Base-by-base conservation (phyloP, 2,329 filamentous ascomycete genomes). In the Curvularia sp. region DNA sequence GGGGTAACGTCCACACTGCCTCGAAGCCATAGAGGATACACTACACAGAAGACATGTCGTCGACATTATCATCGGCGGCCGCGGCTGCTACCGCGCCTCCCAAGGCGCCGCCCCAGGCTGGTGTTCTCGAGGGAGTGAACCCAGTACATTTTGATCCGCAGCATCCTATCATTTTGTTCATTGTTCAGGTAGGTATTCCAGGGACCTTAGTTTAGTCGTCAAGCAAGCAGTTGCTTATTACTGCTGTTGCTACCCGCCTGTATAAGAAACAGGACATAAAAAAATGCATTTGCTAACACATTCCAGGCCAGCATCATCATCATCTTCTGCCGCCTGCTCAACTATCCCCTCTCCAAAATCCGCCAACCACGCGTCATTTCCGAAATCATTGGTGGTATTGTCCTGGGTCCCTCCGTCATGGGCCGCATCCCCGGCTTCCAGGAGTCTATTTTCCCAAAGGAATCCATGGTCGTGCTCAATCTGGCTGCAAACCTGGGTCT, bases 331-430 rank as follows among this genome's bases (percentile, higher is more conserved):
- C 88, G 89, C 31, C 76, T 90, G 44, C 81, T 93, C 20, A 90
- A 94, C 74, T 93, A 85, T 79, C 91, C 91, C 9, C 84, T 94
- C 5, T 89, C 89, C 66, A 89, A 88, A 69, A 83, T 95, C 49
- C 87, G 89, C 55, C 91, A 95, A 72, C 91, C 91, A 62, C 87
- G 89, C 47, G 91, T 95, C 65, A 93, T 95, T 68, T 89, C 91
- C 49, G 91, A 95, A 78, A 91, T 95, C 58, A 87, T 94, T 55
- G 90, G 89, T n/a, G 91, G 91, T 53, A 91, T 95, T 70, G 77
- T 97, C 38, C 84, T 97, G 1, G 93, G 93, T 3, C 93, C 93
- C 1, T 95, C 93, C 0, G 90, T 96, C 22, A 89, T 96, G 87
- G 92, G 92, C 71, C 88, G 89, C 52, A 92, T 96, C 22, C 92